These are phyloP conservation scores for Eucalyptus pauciflora DNA, from an alignment of 345 rosid genomes.

Conservation along the genomic window DNA sequence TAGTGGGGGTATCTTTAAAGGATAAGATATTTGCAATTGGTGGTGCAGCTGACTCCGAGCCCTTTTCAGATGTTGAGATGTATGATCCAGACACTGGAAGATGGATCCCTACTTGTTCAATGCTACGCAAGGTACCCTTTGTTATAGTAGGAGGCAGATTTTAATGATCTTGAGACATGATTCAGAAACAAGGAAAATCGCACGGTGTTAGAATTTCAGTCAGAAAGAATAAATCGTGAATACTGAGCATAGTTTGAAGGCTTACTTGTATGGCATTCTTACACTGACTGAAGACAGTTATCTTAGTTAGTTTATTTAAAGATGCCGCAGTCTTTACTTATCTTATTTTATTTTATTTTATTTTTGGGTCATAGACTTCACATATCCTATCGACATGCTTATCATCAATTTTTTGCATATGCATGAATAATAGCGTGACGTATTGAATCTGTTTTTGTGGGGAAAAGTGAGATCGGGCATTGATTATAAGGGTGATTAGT, in stretches of 20 bases:
- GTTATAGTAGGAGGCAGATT: not conserved
- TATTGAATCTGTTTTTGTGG: not conserved
- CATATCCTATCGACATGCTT: not conserved
- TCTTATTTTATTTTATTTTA: not conserved
- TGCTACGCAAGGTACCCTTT: constrained; percentile 16
- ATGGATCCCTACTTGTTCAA: constrained; percentile 16
- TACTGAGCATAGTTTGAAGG: not conserved
- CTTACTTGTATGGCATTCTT: not conserved
- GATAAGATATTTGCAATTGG: constrained; percentile 21
- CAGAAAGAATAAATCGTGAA: not conserved
- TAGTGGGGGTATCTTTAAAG: constrained; percentile 11
- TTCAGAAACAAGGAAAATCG: not conserved
- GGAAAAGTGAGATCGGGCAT: not conserved
- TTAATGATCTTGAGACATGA: not conserved
- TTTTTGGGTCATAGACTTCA: not conserved
- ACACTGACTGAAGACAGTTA: not conserved
- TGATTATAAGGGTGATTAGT: too few relatives aligned
- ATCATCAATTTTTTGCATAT: not conserved
- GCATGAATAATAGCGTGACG: not conserved
- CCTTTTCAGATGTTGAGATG: constrained; percentile 25
- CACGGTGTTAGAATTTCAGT: not conserved
- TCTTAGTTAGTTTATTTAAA: not conserved
- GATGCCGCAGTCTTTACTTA: not conserved
- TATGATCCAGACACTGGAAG: constrained; percentile 17
- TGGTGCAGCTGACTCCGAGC: constrained; percentile 10